Conservation (phyloP, 108 stramenopile species). For the Pseudonitzschia multiseries region DNA sequence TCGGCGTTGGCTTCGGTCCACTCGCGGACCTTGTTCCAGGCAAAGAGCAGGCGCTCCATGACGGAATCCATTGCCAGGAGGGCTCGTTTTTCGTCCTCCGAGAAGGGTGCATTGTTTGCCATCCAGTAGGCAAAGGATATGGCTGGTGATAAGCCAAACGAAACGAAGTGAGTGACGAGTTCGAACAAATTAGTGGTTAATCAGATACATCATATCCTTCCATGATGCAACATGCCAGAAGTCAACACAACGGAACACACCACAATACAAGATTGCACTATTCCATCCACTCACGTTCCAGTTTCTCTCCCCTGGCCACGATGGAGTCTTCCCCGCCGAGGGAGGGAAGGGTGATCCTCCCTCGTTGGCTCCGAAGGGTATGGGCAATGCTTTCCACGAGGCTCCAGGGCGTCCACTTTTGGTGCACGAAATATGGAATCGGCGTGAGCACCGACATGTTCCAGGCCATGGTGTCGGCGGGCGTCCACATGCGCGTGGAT, state of each 20-base stretch:
- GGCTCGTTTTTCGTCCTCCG: constrained; percentile 54
- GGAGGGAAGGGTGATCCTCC: constrained; percentile 42
- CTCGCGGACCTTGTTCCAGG: constrained; percentile 41
- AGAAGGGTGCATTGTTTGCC: constrained; percentile 67
- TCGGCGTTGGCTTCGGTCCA: constrained; percentile 17
- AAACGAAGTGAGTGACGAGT: constrained; percentile 2
- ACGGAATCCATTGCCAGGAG: constrained; percentile 52
- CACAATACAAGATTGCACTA: too few relatives aligned
- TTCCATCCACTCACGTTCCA: constrained; percentile 10
- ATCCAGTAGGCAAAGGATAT: constrained; percentile 73
- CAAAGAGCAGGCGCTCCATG: constrained; percentile 47
- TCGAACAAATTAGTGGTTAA: too few relatives aligned
- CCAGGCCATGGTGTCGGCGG: constrained; percentile 9
- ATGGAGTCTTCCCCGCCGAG: constrained; percentile 20
- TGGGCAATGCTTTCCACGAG: constrained; percentile 45
- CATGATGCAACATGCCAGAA: background rate
- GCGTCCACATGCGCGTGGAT: background rate
- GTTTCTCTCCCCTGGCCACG: constrained; percentile 1
- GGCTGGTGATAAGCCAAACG: constrained; percentile 18
- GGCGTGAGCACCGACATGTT: constrained; percentile 31
- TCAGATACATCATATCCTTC: background rate
- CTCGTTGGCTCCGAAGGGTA: constrained; percentile 36
- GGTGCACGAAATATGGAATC: constrained; percentile 42
- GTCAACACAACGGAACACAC: background rate
- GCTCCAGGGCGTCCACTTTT: constrained; percentile 61